Evolutionary conservation across 2,329 filamentous ascomycete genomes (phyloP).

Genomic region (Purpureocillium lavendulum): DNA sequence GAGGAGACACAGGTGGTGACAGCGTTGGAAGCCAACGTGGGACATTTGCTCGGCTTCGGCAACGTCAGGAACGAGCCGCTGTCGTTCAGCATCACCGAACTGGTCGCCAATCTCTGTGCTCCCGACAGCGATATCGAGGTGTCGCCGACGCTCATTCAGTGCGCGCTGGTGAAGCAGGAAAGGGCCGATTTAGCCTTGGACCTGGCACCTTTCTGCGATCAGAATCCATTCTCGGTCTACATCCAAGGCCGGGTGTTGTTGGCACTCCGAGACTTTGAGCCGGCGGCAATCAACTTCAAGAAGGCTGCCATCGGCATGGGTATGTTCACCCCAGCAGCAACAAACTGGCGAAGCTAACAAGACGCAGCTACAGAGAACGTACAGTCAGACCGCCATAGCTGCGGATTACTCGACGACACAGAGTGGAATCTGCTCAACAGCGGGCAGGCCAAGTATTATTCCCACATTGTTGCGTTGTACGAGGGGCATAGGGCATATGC

Average conservation of each 20-base stretch:
- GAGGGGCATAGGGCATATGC: slow-evolving; percentile 70
- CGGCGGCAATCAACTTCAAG: slow-evolving; percentile 69
- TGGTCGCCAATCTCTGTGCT: slow-evolving; percentile 58
- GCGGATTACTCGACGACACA: slow-evolving; percentile 64
- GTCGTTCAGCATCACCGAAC: slow-evolving; percentile 54
- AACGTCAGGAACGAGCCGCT: slow-evolving; percentile 42
- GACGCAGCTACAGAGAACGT: slow-evolving; percentile 34
- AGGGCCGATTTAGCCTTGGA: slow-evolving; percentile 52
- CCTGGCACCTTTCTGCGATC: slow-evolving; percentile 45
- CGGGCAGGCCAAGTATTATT: slow-evolving; percentile 77
- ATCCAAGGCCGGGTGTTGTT: slow-evolving; percentile 76
- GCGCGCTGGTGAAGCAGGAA: slow-evolving; percentile 50
- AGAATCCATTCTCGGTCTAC: slow-evolving; percentile 63
- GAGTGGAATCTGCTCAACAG: slow-evolving; percentile 63
- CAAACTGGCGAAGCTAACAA: slow-evolving; percentile 1
- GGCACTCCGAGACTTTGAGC: slow-evolving; percentile 62
- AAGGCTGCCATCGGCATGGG: slow-evolving; percentile 77
- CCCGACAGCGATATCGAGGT: slow-evolving; percentile 58
- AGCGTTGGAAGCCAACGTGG: slow-evolving; percentile 50
- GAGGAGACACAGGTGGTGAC: slow-evolving; percentile 44
- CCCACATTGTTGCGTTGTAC: slow-evolving; percentile 75
- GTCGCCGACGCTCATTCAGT: slow-evolving; percentile 52
- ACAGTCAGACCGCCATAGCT: slow-evolving; percentile 45
- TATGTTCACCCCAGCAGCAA: slow-evolving; percentile 36
- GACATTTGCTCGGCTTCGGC: slow-evolving; percentile 54